A percentile compares a stretch with the other conserved stretches of the same genome.
These are phyloP conservation scores for Prillingera fragicola DNA, from an alignment of 1,284 basidiomycete species.

Conservation along the genomic window DNA sequence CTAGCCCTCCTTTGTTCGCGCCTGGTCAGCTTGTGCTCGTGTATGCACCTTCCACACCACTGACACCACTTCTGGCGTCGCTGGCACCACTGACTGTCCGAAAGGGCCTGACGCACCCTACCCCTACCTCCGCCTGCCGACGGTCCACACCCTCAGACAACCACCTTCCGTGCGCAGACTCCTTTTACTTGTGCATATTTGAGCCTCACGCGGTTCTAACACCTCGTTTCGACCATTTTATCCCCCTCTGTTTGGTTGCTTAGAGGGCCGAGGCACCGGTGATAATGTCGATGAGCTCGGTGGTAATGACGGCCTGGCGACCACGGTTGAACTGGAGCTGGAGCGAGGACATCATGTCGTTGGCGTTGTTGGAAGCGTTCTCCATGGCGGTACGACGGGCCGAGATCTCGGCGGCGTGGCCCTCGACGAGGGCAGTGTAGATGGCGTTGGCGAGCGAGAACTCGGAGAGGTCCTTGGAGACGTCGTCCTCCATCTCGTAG, in stretches of 20 bases:
- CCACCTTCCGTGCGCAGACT: too few relatives aligned
- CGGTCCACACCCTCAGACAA: too few relatives aligned
- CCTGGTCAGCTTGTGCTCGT: too few relatives aligned
- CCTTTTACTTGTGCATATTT: too few relatives aligned
- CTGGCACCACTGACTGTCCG: too few relatives aligned
- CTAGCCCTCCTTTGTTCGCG: too few relatives aligned
- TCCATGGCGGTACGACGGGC: constrained; percentile 95
- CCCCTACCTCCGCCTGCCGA: too few relatives aligned
- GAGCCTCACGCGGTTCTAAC: too few relatives aligned
- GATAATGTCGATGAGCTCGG: constrained; percentile 28
- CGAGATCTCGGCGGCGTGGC: constrained; percentile 81
- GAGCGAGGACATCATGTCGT: constrained; percentile 78
- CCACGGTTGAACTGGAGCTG: constrained; percentile 98
- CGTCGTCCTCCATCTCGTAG: constrained; percentile 95
- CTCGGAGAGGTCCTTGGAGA: constrained; percentile 87
- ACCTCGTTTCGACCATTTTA: too few relatives aligned
- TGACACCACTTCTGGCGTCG: too few relatives aligned
- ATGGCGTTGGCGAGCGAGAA: constrained; percentile 96
- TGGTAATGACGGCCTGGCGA: constrained; percentile 86
- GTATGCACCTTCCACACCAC: too few relatives aligned
- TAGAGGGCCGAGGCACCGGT: constrained; percentile 25
- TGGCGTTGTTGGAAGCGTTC: constrained; percentile 97
- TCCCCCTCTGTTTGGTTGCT: constrained; percentile 8
- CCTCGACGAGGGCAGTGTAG: constrained; percentile 90
- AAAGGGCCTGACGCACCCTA: too few relatives aligned